These are phyloP conservation scores for Rhodotorula kratochvilovae DNA, from an alignment of 768 basidiomycete species.

Conservation along the genomic window DNA sequence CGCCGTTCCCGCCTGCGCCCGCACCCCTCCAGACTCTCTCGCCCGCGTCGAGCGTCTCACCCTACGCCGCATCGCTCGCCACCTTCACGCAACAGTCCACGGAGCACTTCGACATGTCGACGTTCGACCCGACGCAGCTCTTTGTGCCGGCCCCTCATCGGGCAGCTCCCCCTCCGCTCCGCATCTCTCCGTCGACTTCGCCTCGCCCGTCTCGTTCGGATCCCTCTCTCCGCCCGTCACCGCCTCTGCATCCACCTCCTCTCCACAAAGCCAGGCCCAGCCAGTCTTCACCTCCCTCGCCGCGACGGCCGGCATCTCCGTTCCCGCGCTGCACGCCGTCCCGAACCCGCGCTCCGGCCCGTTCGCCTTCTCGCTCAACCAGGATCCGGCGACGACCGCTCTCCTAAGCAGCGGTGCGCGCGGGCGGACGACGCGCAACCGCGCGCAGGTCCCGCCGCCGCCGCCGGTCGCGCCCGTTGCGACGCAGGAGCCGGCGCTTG, in stretches of 20 bases:
- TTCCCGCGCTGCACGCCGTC: not conserved
- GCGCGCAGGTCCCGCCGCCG: not conserved
- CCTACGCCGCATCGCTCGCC: not conserved
- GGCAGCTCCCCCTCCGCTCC: not conserved
- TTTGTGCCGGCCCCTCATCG: not conserved
- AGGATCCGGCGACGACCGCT: not conserved
- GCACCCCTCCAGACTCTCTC: slow-evolving; percentile 7
- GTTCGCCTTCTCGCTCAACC: not conserved
- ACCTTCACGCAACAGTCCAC: not conserved
- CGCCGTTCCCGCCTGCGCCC: not conserved
- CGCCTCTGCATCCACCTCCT: not conserved
- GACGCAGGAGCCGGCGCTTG: not conserved
- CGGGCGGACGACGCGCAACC: not conserved
- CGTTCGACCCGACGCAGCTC: not conserved
- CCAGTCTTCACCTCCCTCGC: slow-evolving; percentile 7
- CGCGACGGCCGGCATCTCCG: slow-evolving; percentile 22
- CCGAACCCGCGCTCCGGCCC: not conserved
- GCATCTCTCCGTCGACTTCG: not conserved
- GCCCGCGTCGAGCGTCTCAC: slow-evolving; percentile 10
- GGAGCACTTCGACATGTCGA: not conserved
- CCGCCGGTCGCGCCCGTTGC: not conserved
- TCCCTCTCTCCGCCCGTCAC: not conserved
- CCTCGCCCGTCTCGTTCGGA: not conserved
- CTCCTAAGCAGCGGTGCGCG: not conserved
- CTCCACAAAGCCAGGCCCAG: not conserved